Conservation (phyloP, 2,329 filamentous ascomycete species). For the Botrytis pseudocinerea region DNA sequence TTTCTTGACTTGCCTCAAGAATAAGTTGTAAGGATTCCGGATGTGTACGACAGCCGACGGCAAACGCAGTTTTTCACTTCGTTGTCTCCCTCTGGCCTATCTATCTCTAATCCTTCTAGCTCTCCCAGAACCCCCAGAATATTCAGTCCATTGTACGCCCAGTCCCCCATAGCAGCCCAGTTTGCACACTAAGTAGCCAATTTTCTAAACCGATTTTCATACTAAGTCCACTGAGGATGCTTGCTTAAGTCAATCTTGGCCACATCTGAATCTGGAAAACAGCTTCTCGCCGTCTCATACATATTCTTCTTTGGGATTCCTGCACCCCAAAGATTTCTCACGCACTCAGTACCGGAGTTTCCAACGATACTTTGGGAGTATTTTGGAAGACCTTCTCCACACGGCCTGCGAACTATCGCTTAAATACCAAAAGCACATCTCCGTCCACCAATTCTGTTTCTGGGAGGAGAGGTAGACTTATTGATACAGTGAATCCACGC, state of each 20-base stretch:
- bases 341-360: background rate
- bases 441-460: background rate
- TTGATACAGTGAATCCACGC: background rate
- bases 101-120: background rate
- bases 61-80: background rate
- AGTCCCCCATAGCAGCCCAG: background rate
- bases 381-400: background rate
- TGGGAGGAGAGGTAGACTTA: background rate
- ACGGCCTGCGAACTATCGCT: background rate
- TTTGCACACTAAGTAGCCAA: background rate
- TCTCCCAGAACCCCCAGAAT: background rate
- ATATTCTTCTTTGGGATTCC: background rate
- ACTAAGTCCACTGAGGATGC: background rate
- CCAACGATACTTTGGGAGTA: background rate
- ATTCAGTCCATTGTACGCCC: background rate
- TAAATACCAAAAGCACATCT: background rate
- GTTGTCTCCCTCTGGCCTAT: background rate
- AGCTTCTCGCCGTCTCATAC: background rate
- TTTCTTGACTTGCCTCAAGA: background rate
- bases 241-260: background rate
- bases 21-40: background rate
- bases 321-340: background rate
- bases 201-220: background rate
- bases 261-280: background rate
- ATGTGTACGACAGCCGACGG: background rate